Evolutionary conservation across 148 eudicot genomes (phyloP).

Genomic region (Rhododendron mucronatum): DNA sequence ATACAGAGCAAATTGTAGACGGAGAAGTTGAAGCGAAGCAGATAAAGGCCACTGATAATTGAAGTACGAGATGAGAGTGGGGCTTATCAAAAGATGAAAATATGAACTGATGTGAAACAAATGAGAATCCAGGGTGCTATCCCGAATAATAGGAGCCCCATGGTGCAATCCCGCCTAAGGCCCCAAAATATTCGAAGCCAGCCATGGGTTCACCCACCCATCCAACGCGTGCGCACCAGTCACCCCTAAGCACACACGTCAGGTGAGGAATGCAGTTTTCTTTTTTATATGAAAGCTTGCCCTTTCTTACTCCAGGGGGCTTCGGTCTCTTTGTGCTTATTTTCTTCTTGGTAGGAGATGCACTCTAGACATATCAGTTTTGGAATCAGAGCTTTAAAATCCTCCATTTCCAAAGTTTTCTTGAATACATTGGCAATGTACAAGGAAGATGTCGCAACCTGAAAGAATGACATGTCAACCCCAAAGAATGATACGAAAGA

Average conservation of each 20-base stretch:
- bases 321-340: background rate
- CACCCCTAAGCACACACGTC: background rate
- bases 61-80: background rate
- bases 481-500: background rate
- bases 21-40: slow-evolving; percentile 15
- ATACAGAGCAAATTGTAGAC: background rate
- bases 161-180: too few species aligned
- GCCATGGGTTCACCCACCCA: background rate
- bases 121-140: too few species aligned
- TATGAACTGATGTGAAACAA: background rate
- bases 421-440: background rate
- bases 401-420: background rate
- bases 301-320: background rate
- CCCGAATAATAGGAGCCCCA: too few species aligned
- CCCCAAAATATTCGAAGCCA: too few species aligned
- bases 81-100: background rate
- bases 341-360: background rate
- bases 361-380: background rate
- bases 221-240: background rate
- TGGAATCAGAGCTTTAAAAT: background rate
- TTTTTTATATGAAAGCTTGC: background rate
- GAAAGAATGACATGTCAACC: background rate
- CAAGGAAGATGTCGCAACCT: background rate
- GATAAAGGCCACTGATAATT: slow-evolving; percentile 52
- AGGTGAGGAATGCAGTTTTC: background rate